Evolutionary conservation across 2,329 filamentous ascomycete genomes (phyloP).

Genomic region (Fusarium drepaniforme): DNA sequence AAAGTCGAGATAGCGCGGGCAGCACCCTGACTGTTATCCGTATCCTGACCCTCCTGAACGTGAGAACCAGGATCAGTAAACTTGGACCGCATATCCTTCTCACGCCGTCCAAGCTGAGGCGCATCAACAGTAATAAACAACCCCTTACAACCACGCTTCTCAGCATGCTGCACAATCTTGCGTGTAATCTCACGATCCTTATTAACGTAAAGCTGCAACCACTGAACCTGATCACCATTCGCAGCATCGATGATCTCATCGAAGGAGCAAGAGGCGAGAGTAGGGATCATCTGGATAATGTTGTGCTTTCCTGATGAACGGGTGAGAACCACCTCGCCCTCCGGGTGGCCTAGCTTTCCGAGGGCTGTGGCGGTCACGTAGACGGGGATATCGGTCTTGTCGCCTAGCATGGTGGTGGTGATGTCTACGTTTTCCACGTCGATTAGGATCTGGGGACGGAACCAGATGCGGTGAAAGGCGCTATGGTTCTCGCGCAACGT

Average conservation of each 20-base stretch:
- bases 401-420: constrained; percentile 93
- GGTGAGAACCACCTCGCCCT: constrained; percentile 94
- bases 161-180: constrained; percentile 91
- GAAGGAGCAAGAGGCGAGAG: constrained; percentile 94
- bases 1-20: constrained; percentile 96
- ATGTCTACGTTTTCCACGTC: constrained; percentile 91
- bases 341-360: constrained; percentile 92
- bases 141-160: constrained; percentile 90
- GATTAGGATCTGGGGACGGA: constrained; percentile 88
- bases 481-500: constrained; percentile 95
- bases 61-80: constrained; percentile 86
- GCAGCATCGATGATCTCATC: constrained; percentile 95
- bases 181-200: constrained; percentile 92
- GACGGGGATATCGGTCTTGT: constrained; percentile 86
- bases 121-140: constrained; percentile 99
- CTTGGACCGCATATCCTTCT: constrained; percentile 98
- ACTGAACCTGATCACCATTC: constrained; percentile 85
- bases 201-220: constrained; percentile 98
- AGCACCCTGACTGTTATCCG: constrained; percentile 91
- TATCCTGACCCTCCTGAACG: constrained; percentile 81
- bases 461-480: constrained; percentile 98
- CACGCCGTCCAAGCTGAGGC: constrained; percentile 91
- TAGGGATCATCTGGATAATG: constrained; percentile 98
- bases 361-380: constrained; percentile 97
- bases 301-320: constrained; percentile 86